Conservation (phyloP, 768 basidiomycete genomes). For the Pulveroboletus sp. region DNA sequence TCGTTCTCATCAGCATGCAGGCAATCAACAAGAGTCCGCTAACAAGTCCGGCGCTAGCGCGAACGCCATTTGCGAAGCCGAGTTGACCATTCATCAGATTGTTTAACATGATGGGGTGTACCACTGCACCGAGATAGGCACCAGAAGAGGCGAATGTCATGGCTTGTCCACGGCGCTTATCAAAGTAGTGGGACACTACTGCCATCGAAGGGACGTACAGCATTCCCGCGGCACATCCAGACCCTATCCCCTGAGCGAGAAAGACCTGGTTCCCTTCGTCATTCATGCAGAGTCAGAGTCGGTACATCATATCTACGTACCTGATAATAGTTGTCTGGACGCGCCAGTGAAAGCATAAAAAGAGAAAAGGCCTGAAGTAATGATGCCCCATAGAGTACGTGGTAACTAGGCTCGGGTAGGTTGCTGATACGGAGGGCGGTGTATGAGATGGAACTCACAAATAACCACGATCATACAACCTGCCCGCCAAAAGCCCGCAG, state of each 20-base stretch:
- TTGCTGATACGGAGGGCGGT: background rate
- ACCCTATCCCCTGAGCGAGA: constrained; percentile 46
- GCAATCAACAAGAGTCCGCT: constrained; percentile 38
- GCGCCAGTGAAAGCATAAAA: constrained; percentile 46
- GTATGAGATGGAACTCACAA: constrained; percentile 33
- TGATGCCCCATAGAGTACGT: constrained; percentile 28
- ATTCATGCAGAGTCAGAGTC: background rate
- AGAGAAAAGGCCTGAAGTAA: constrained; percentile 31
- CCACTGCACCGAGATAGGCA: constrained; percentile 54
- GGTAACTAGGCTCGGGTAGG: constrained; percentile 16
- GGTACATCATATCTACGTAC: constrained; percentile 15
- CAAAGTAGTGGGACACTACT: constrained; percentile 53
- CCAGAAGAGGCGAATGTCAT: constrained; percentile 55
- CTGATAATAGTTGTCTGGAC: constrained; percentile 42
- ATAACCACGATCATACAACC: constrained; percentile 50
- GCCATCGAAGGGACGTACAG: constrained; percentile 46
- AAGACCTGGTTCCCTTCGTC: constrained; percentile 39
- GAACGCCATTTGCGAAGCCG: constrained; percentile 44
- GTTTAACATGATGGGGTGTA: constrained; percentile 65
- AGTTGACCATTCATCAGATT: constrained; percentile 37
- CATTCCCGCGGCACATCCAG: constrained; percentile 48
- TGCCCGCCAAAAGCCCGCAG: constrained; percentile 43
- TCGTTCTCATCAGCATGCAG: constrained; percentile 39
- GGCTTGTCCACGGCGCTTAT: constrained; percentile 43
- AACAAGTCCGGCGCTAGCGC: constrained; percentile 40